phyloP scores from a whole-genome alignment of 306 rosid genomes.

The Acmispon strigosus region DNA sequence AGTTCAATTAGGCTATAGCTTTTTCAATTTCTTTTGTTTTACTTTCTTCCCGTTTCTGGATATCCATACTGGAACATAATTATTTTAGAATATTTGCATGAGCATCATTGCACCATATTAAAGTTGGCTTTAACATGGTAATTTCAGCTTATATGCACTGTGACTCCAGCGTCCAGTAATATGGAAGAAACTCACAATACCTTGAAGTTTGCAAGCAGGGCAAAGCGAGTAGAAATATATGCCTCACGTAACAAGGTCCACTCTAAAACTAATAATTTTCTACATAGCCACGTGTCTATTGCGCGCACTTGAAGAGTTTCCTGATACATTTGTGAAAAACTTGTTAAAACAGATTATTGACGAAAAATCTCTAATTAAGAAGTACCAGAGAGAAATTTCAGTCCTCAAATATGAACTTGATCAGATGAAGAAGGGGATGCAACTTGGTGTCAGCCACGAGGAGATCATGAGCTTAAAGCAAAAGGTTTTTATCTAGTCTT shows the following conservation, averaged over 20 bases:
- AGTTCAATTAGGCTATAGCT: not conserved
- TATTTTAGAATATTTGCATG: not conserved
- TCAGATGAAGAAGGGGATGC: conserved; percentile 80
- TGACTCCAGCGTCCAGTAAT: conserved; percentile 98
- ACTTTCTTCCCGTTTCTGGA: not conserved
- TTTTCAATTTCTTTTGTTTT: not conserved
- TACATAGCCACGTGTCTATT: not conserved
- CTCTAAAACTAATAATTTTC: not conserved
- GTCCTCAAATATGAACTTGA: conserved; percentile 84
- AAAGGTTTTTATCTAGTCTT: conserved; percentile 44
- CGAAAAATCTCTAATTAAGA: conserved; percentile 92
- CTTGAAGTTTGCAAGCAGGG: conserved; percentile 96
- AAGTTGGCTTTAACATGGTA: conserved; percentile 16
- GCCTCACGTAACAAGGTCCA: conserved; percentile 94
- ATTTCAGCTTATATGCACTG: conserved; percentile 91
- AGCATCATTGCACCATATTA: conserved; percentile 18
- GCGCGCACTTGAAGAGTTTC: not conserved
- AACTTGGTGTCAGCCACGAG: conserved; percentile 74
- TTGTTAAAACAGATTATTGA: conserved; percentile 73
- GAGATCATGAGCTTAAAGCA: conserved; percentile 78
- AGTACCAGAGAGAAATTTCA: conserved; percentile 94
- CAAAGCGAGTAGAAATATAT: conserved; percentile 91
- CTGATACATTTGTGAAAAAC: conserved; percentile 19
- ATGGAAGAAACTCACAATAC: conserved; percentile 99
- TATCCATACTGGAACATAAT: not conserved